Evolutionary conservation across 2,329 filamentous ascomycete species (phyloP).

Genomic region (Didymosphaeria variabile): DNA sequence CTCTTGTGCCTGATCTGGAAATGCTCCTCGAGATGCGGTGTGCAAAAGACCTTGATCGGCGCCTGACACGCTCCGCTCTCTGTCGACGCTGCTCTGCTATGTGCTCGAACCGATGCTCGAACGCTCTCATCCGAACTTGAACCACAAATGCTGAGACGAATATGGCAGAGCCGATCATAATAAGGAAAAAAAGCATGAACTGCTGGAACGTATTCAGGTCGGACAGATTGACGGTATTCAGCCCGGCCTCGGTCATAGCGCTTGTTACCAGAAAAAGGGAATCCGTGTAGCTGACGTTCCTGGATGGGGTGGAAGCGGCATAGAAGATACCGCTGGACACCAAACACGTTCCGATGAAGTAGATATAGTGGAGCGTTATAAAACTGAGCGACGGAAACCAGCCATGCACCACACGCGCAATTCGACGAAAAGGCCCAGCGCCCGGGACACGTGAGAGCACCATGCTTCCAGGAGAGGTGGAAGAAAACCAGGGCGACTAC

Average conservation of each 20-base stretch:
- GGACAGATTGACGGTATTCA: conserved; percentile 73
- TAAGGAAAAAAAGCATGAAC: conserved; percentile 69
- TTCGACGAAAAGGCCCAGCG: conserved; percentile 25
- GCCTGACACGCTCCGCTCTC: conserved; percentile 32
- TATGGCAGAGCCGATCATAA: conserved; percentile 72
- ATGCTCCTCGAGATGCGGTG: conserved; percentile 22
- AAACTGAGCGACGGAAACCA: conserved; percentile 63
- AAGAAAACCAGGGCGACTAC: neutral
- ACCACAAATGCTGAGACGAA: conserved; percentile 73
- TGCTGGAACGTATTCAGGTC: conserved; percentile 74
- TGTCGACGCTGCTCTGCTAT: conserved; percentile 52
- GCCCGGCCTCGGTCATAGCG: conserved; percentile 72
- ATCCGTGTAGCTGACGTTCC: conserved; percentile 68
- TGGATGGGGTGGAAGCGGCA: conserved; percentile 61
- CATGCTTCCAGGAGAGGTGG: conserved; percentile 1
- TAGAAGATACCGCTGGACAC: conserved; percentile 69
- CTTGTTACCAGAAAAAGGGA: conserved; percentile 72
- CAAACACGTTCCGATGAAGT: conserved; percentile 68
- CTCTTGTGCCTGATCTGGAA: conserved; percentile 8
- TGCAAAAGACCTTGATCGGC: conserved; percentile 12
- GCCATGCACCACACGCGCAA: conserved; percentile 22
- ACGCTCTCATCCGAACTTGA: conserved; percentile 66
- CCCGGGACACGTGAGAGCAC: conserved; percentile 17
- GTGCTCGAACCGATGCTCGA: conserved; percentile 67
- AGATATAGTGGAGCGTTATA: conserved; percentile 72